Percentiles rank a stretch among this genome's conserved stretches.
Evolutionary conservation across 345 rosid species (phyloP).

Genomic region (Salix purpurea): DNA sequence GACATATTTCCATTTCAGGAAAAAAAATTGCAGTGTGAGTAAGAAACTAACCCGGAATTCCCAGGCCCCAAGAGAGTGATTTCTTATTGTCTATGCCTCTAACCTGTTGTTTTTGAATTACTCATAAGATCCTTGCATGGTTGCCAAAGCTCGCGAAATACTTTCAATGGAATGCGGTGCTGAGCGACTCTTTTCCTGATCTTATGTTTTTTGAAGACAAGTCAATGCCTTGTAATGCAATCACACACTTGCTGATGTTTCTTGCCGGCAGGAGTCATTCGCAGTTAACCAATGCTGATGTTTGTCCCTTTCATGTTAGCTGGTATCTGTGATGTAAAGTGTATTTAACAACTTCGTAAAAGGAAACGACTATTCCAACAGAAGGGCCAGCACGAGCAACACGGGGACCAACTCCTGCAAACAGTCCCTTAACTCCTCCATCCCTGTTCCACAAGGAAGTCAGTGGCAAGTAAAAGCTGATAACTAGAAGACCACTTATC

Average conservation of each 20-base stretch:
- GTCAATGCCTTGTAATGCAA: neutral
- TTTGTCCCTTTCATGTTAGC: neutral
- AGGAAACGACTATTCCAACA: conserved; percentile 35
- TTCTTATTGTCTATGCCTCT: neutral
- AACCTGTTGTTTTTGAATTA: neutral
- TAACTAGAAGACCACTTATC: neutral
- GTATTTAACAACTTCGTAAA: conserved; percentile 26
- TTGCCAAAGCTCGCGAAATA: neutral
- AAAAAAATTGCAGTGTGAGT: neutral
- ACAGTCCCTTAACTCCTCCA: conserved; percentile 20
- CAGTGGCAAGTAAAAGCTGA: neutral
- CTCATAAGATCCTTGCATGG: neutral
- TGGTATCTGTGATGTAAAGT: conserved; percentile 4
- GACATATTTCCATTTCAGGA: neutral
- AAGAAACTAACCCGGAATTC: neutral
- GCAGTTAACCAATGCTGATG: neutral
- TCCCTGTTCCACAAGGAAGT: conserved; percentile 18
- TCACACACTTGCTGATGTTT: neutral
- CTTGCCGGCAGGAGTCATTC: neutral
- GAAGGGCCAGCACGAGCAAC: conserved; percentile 31
- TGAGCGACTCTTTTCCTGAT: neutral
- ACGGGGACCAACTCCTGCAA: conserved; percentile 26
- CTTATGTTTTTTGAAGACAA: neutral
- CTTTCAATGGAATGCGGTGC: neutral
- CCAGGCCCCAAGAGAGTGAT: neutral